These are phyloP conservation scores for Kwoniella shandongensis DNA, from an alignment of 768 basidiomycete species.

Conservation along the genomic window DNA sequence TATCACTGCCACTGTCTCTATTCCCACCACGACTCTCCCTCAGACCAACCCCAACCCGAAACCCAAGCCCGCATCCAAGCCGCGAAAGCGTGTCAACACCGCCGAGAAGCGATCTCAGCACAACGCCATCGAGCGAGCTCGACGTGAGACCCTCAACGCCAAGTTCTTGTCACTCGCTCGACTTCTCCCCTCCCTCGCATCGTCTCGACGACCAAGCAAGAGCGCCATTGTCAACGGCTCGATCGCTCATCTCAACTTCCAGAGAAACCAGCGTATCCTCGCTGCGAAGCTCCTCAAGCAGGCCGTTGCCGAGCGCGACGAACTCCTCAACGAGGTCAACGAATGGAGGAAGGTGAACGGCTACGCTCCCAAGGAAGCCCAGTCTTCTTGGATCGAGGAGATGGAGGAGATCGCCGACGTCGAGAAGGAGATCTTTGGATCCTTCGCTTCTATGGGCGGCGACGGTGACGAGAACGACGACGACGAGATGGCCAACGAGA, in stretches of 20 bases:
- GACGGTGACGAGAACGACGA: conserved; percentile 41
- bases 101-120: conserved; percentile 94
- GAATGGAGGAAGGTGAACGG: conserved; percentile 78
- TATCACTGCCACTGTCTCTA: conserved; percentile 3
- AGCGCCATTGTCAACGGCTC: conserved; percentile 94
- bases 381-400: conserved; percentile 42
- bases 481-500: conserved; percentile 19
- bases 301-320: conserved; percentile 77
- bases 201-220: conserved; percentile 91
- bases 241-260: conserved; percentile 71
- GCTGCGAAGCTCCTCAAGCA: conserved; percentile 78
- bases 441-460: conserved; percentile 39
- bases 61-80: conserved; percentile 58
- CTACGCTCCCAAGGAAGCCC: conserved; percentile 57
- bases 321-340: conserved; percentile 85
- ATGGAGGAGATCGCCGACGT: conserved; percentile 48
- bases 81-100: conserved; percentile 86
- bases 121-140: conserved; percentile 92
- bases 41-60: conserved; percentile 10
- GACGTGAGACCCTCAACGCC: conserved; percentile 88
- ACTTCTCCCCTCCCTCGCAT: conserved; percentile 83
- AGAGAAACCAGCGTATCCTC: conserved; percentile 74
- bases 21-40: conserved; percentile 4
- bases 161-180: conserved; percentile 87
- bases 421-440: conserved; percentile 50